These are phyloP conservation scores for Pleurozium schreberi DNA, from an alignment of 225 moss, liverwort and hornwort genomes.

Conservation along the genomic window DNA sequence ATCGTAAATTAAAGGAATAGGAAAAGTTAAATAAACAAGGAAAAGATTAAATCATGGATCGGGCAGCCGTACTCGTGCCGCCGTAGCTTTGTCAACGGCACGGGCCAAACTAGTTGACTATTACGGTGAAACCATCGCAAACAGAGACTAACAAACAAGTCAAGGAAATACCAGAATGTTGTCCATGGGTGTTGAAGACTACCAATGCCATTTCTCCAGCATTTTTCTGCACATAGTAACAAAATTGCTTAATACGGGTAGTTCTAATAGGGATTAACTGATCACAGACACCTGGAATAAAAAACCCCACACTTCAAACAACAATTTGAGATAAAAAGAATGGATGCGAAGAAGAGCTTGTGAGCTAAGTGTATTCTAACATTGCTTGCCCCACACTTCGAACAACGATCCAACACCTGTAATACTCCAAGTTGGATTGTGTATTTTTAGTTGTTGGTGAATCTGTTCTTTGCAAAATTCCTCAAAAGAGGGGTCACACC, in stretches of 20 bases:
- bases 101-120: not conserved
- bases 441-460: too few species aligned
- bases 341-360: too few species aligned
- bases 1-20: not conserved
- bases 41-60: not conserved
- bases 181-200: slow-evolving; percentile 61
- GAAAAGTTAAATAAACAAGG: not conserved
- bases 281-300: not conserved
- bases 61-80: not conserved
- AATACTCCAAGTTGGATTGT: too few species aligned
- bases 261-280: not conserved
- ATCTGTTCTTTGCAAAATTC: too few species aligned
- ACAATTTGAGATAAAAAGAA: too few species aligned
- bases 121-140: not conserved
- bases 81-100: not conserved
- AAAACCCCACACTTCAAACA: too few species aligned
- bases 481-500: too few species aligned
- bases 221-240: slow-evolving; percentile 48
- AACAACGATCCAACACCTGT: too few species aligned
- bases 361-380: too few species aligned
- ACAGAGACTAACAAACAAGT: not conserved
- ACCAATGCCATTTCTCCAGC: slow-evolving; percentile 83
- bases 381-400: too few species aligned
- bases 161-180: slow-evolving; percentile 48
- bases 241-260: not conserved